phyloP scores from a whole-genome alignment of 306 rosid species.

The Geum urbanum region DNA sequence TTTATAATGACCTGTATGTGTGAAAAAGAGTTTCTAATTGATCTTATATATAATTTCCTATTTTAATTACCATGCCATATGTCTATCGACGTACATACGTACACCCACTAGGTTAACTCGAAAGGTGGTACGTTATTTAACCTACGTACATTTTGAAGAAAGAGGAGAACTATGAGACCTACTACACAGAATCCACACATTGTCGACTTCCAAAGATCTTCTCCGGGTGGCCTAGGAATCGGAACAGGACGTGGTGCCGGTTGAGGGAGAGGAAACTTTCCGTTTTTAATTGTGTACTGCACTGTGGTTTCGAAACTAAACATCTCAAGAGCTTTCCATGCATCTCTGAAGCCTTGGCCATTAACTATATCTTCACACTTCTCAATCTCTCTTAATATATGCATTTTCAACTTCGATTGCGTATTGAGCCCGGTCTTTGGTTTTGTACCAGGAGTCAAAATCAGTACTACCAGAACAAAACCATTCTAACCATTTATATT shows the following conservation, averaged over 20 bases:
- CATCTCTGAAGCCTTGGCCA: background rate
- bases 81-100: too few species aligned
- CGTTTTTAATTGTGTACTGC: background rate
- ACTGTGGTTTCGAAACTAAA: background rate
- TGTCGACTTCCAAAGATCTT: background rate
- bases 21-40: too few species aligned
- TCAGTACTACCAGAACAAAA: background rate
- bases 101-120: too few species aligned
- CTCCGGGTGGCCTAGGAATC: background rate
- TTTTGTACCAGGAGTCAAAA: background rate
- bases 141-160: too few species aligned
- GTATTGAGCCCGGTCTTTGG: background rate
- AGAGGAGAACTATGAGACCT: too few species aligned
- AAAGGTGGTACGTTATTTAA: too few species aligned
- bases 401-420: background rate
- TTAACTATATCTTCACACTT: background rate
- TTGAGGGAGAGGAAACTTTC: background rate
- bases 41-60: too few species aligned
- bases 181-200: too few species aligned
- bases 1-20: too few species aligned
- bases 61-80: too few species aligned
- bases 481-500: background rate
- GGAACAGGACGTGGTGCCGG: too few species aligned
- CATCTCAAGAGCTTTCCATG: background rate
- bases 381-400: background rate